A percentile compares a stretch with the other conserved stretches of the same genome.
Conservation (phyloP, 148 eudicot species). For the Diospyros kaki region DNA sequence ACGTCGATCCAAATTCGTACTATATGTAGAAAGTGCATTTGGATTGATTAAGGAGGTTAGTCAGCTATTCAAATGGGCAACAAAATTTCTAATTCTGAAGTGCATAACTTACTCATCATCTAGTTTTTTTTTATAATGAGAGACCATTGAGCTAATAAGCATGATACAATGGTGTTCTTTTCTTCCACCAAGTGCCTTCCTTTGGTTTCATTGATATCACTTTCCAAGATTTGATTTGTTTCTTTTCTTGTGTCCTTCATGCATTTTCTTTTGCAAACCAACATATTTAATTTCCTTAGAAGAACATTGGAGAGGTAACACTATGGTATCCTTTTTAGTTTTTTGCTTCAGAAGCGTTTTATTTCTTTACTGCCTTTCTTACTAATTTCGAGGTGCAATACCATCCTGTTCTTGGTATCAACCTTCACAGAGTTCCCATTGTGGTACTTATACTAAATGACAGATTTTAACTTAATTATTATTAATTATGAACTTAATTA, state of each 20-base stretch:
- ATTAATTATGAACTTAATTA: too few relatives aligned
- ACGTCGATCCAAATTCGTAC: slow-evolving; percentile 34
- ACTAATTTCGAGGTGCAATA: slow-evolving; percentile 31
- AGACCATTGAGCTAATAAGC: slow-evolving; percentile 82
- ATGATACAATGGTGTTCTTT: slow-evolving; percentile 39
- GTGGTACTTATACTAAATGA: slow-evolving; percentile 63
- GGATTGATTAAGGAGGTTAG: slow-evolving; percentile 29
- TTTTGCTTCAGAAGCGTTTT: slow-evolving; percentile 21
- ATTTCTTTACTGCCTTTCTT: slow-evolving; percentile 28
- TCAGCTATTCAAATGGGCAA: slow-evolving; percentile 31
- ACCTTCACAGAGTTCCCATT: slow-evolving; percentile 26
- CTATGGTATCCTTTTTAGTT: slow-evolving; percentile 30
- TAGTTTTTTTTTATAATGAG: slow-evolving; percentile 50
- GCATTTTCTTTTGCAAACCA: slow-evolving; percentile 26
- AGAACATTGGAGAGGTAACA: slow-evolving; percentile 70
- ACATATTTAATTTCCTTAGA: slow-evolving; percentile 45
- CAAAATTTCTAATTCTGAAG: slow-evolving; percentile 55
- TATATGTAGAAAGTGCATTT: slow-evolving; percentile 71
- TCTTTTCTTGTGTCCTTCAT: slow-evolving; percentile 32
- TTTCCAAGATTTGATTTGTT: slow-evolving; percentile 24
- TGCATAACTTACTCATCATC: slow-evolving; percentile 58
- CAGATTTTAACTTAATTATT: too few relatives aligned
- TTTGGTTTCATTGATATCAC: slow-evolving; percentile 29
- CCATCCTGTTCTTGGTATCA: slow-evolving; percentile 26
- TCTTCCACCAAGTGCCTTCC: slow-evolving; percentile 39